These are phyloP conservation scores for Rubia balearica DNA, from an alignment of 305 asterid species.

Conservation along the genomic window DNA sequence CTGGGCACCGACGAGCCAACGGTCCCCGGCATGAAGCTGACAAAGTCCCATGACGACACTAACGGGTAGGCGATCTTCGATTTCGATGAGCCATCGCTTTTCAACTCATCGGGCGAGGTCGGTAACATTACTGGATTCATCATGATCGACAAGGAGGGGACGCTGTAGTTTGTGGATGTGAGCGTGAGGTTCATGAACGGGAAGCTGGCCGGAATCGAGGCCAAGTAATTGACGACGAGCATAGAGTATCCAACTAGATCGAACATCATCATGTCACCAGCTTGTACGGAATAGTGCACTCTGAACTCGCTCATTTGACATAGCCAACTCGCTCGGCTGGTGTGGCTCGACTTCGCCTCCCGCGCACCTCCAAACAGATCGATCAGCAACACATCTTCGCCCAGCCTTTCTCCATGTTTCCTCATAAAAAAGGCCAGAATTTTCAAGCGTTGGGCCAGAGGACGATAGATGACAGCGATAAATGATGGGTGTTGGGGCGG, in stretches of 20 bases:
- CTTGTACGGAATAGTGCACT: background rate
- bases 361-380: too few species aligned
- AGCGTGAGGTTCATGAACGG: conserved; percentile 69
- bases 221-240: conserved; percentile 37
- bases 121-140: conserved; percentile 90
- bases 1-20: conserved; percentile 87
- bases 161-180: conserved; percentile 73
- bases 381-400: too few species aligned
- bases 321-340: background rate
- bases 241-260: background rate
- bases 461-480: too few species aligned
- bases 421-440: too few species aligned
- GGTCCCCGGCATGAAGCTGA: conserved; percentile 78
- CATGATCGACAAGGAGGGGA: conserved; percentile 93
- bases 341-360: too few species aligned
- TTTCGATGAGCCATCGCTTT: conserved; percentile 76
- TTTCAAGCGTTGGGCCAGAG: too few species aligned
- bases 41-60: conserved; percentile 79
- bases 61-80: conserved; percentile 86
- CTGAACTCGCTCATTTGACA: background rate
- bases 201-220: conserved; percentile 88
- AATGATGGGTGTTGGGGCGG: too few species aligned
- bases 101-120: conserved; percentile 77
- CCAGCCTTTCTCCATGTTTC: too few species aligned
- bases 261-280: background rate